Evolutionary conservation across 345 rosid species (phyloP).

Genomic region (Pugionium dolabratum): DNA sequence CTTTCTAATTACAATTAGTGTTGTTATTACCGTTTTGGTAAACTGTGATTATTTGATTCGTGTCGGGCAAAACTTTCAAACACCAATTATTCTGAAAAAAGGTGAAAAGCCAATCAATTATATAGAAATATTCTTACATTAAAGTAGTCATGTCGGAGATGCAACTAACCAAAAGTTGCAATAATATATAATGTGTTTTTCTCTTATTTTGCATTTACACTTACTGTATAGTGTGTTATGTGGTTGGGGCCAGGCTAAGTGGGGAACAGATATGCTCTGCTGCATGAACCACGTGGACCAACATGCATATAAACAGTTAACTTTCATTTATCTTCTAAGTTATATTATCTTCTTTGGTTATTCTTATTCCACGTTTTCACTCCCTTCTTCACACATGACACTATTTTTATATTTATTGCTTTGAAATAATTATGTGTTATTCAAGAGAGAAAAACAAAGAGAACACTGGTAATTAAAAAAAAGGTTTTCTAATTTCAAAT

Average conservation of each 20-base stretch:
- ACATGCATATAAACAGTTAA: conserved; percentile 36
- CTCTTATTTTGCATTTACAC: conserved; percentile 16
- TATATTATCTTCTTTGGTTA: conserved; percentile 7
- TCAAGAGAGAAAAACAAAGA: background rate
- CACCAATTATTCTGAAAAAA: conserved; percentile 30
- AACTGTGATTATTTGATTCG: background rate
- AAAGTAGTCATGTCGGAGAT: conserved; percentile 25
- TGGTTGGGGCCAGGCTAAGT: conserved; percentile 41
- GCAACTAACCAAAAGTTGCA: conserved; percentile 21
- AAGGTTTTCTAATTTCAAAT: background rate
- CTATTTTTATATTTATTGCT: background rate
- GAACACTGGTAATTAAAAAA: background rate
- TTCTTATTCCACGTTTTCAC: conserved; percentile 32
- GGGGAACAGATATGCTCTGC: conserved; percentile 42
- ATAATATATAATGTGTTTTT: conserved; percentile 1
- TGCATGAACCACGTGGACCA: conserved; percentile 45
- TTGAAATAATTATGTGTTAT: background rate
- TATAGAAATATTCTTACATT: conserved; percentile 3
- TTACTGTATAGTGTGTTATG: conserved; percentile 5
- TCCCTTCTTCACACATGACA: conserved; percentile 7
- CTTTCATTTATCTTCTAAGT: background rate
- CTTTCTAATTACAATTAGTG: conserved; percentile 11
- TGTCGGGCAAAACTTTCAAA: conserved; percentile 21
- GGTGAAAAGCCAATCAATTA: conserved; percentile 18
- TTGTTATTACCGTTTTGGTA: conserved; percentile 26